Evolutionary conservation across 2,329 filamentous ascomycete species (phyloP).

Genomic region (Colletotrichum noveboracense): DNA sequence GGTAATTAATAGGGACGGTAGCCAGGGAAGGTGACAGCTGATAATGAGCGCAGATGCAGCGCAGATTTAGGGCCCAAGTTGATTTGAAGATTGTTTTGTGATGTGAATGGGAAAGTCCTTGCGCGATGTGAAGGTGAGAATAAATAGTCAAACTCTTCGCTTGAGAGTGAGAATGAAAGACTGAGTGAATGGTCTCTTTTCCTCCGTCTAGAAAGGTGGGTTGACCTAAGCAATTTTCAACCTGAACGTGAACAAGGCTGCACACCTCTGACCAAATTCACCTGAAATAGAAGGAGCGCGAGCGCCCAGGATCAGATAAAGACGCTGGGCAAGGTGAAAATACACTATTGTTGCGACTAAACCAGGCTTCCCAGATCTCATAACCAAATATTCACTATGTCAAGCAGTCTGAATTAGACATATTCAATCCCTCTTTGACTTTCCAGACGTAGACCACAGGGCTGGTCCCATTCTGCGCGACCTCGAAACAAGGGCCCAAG

Average conservation of each 20-base stretch:
- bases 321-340: not conserved
- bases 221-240: not conserved
- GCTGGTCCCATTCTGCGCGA: not conserved
- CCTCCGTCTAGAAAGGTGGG: no score
- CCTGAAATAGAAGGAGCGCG: not conserved
- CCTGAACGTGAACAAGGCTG: not conserved
- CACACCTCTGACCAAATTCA: not conserved
- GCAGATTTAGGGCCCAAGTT: no score
- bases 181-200: no score
- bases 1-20: no score
- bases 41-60: no score
- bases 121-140: no score
- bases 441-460: not conserved
- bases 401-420: not conserved
- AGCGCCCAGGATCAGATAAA: not conserved
- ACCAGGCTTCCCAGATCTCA: not conserved
- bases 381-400: not conserved
- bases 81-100: no score
- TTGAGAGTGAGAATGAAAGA: no score
- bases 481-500: constrained; percentile 4
- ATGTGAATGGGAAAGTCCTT: no score
- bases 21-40: no score
- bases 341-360: fast-evolving
- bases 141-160: no score
- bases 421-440: not conserved